Base-by-base conservation (phyloP, 345 rosid genomes). In the Bruguiera parviflora region DNA sequence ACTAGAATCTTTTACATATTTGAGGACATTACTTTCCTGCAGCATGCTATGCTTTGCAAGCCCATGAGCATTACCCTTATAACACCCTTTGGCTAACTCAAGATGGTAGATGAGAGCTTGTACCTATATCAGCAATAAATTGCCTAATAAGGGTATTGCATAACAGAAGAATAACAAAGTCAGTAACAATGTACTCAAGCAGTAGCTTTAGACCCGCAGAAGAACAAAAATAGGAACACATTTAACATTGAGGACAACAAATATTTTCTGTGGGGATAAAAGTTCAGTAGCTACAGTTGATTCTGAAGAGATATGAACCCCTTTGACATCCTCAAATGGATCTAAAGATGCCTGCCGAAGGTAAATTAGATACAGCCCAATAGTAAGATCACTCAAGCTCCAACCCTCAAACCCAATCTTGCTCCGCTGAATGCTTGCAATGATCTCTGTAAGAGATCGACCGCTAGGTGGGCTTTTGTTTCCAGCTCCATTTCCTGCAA, bases 321-420 rank as follows among this genome's bases (percentile, higher is more conserved):
- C 98, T 69, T 77, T 91, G 67, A 88, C 82, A 65, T 94, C 92
- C 67, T 88, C 96, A 37, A 78, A 78, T 10, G 85, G 78, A 83
- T 77, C 85, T 73, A 83, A 70, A 25, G 95, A 88, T 27, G 92
- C 83, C 79, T 94, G 97, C 62, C 85, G 95, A 71, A 94, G 92
- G 75, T 91, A 94, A 56, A 94, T 86, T 73, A 91, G 92, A 82
- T 84, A 94, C 33, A 95, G 78, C 55, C 98, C 99, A n/a, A 92
- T 73, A 1, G 98, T 92, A 66, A 95, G 92, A 81, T 90, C 99
- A 66, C 96, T 86, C 78, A 92, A 81, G 81, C 91, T 90, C 99
- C 99, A 95, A 71, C 86, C 98, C 78, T 92, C 91, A 47, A 95
- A 76, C 43, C 88, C 98, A 24, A 79, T 86, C 86, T 87, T 95